phyloP scores from a whole-genome alignment of 495 filamentous ascomycete genomes.

The Daldinia decipiens region DNA sequence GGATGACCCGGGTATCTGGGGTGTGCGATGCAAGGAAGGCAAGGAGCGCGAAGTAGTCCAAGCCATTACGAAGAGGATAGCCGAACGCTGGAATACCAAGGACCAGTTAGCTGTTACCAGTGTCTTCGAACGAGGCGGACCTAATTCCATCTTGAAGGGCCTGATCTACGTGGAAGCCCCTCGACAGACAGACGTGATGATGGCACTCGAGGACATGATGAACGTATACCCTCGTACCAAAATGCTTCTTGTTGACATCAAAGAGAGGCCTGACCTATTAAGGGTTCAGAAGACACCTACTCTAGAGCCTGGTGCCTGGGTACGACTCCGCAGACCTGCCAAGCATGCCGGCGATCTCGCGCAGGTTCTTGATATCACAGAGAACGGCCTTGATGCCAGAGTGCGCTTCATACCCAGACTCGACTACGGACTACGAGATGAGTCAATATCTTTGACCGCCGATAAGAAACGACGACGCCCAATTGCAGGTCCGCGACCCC shows the following conservation, averaged over 20 bases:
- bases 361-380: slow-evolving; percentile 91
- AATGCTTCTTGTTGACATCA: slow-evolving; percentile 88
- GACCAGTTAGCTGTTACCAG: slow-evolving; percentile 82
- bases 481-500: slow-evolving; percentile 72
- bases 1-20: slow-evolving; percentile 96
- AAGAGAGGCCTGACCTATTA: slow-evolving; percentile 97
- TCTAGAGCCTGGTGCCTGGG: slow-evolving; percentile 89
- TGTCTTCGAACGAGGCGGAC: slow-evolving; percentile 87
- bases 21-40: slow-evolving; percentile 88
- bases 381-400: slow-evolving; percentile 88
- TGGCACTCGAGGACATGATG: slow-evolving; percentile 80
- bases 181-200: slow-evolving; percentile 83
- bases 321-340: slow-evolving; percentile 81
- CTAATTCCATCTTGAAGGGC: slow-evolving; percentile 79
- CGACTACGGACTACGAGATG: slow-evolving; percentile 90
- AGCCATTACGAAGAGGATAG: slow-evolving; percentile 84
- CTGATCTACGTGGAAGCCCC: slow-evolving; percentile 95
- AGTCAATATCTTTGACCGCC: slow-evolving; percentile 63
- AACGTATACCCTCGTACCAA: slow-evolving; percentile 87
- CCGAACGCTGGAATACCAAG: slow-evolving; percentile 77
- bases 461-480: slow-evolving; percentile 82
- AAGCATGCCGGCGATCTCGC: slow-evolving; percentile 92
- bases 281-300: slow-evolving; percentile 85
- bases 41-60: slow-evolving; percentile 93
- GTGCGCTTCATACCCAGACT: slow-evolving; percentile 88